Percentiles rank a stretch among this genome's conserved stretches.
These are phyloP conservation scores for Pseudocercospora fijiensis DNA, from an alignment of 2,329 filamentous ascomycete genomes.

Conservation along the genomic window DNA sequence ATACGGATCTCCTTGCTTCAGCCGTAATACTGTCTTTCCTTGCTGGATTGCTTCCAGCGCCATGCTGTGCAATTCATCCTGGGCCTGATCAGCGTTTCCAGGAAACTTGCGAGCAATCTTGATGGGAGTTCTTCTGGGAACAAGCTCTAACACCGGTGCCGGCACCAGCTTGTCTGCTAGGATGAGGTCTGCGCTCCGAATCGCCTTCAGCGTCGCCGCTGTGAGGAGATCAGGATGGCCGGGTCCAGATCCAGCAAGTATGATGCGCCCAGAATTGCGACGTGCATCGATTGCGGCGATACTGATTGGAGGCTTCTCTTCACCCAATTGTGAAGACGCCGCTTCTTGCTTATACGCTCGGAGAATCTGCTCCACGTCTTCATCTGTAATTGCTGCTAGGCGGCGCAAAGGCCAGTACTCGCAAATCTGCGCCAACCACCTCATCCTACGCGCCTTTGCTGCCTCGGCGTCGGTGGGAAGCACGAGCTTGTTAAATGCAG, in stretches of 20 bases:
- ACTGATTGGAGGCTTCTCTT: conserved; percentile 33
- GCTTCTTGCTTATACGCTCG: conserved; percentile 61
- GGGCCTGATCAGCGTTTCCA: conserved; percentile 89
- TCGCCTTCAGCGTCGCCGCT: conserved; percentile 73
- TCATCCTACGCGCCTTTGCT: conserved; percentile 75
- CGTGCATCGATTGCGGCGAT: conserved; percentile 34
- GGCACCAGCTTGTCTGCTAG: conserved; percentile 86
- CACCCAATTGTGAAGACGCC: conserved; percentile 31
- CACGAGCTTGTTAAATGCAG: conserved; percentile 81
- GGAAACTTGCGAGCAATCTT: conserved; percentile 97
- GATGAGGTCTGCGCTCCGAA: conserved; percentile 72
- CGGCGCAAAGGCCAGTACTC: conserved; percentile 95
- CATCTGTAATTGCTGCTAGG: conserved; percentile 74
- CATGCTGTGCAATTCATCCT: conserved; percentile 80
- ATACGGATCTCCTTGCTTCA: conserved; percentile 97
- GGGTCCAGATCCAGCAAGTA: conserved; percentile 87
- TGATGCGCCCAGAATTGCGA: conserved; percentile 64
- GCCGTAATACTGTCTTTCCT: conserved; percentile 77
- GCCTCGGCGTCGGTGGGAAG: conserved; percentile 70
- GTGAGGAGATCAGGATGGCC: conserved; percentile 92
- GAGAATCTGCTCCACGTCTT: conserved; percentile 75
- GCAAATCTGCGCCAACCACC: conserved; percentile 94
- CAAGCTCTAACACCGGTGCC: conserved; percentile 78
- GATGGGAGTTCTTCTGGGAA: conserved; percentile 84
- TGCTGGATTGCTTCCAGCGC: conserved; percentile 67